Conservation (phyloP, 345 rosid species). For the Lenwebbia sp. region DNA sequence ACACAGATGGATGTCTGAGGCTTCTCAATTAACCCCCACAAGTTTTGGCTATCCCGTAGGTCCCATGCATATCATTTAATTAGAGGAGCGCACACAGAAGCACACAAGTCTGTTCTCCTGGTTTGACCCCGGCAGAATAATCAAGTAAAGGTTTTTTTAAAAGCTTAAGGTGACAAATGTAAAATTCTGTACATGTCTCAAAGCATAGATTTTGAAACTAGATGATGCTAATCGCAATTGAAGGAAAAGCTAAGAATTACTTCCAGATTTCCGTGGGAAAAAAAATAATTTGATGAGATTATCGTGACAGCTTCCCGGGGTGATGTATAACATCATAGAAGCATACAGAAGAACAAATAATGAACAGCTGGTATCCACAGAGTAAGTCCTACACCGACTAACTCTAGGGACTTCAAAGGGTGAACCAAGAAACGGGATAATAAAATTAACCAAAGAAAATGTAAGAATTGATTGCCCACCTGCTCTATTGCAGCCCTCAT, state of each 20-base stretch:
- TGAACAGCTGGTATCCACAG: not conserved
- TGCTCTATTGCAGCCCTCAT: conserved; percentile 82
- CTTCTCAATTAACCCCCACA: not conserved
- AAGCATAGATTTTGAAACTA: not conserved
- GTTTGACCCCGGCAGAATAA: not conserved
- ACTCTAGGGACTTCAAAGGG: not conserved
- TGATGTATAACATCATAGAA: not conserved
- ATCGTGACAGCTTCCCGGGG: not conserved
- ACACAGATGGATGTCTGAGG: not conserved
- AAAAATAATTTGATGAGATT: not conserved
- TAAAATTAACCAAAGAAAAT: not conserved
- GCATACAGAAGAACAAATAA: not conserved
- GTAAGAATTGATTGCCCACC: conserved; percentile 16
- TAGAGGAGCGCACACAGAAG: not conserved
- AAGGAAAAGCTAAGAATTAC: not conserved
- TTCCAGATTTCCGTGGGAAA: not conserved
- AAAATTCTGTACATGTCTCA: not conserved
- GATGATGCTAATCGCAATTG: not conserved
- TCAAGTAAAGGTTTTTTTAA: not conserved
- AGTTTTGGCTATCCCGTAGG: not conserved
- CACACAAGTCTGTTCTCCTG: not conserved
- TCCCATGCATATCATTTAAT: not conserved
- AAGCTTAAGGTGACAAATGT: not conserved
- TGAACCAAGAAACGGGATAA: not conserved
- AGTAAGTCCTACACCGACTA: not conserved